Conservation (phyloP, 345 rosid genomes). For the Ceriops decandra region DNA sequence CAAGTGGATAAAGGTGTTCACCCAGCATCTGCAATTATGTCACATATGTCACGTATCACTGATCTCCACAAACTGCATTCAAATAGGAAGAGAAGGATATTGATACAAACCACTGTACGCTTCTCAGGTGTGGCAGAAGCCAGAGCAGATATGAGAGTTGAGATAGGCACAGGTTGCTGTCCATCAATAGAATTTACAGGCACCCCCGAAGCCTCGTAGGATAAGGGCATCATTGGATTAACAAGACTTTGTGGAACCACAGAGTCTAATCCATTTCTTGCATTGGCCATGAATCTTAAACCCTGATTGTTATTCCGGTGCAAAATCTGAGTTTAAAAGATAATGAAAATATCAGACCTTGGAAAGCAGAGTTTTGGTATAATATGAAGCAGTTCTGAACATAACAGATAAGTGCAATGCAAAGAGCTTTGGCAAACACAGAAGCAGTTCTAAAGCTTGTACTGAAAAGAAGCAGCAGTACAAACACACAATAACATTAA, state of each 20-base stretch:
- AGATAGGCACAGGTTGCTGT: constrained; percentile 29
- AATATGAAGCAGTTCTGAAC: not conserved
- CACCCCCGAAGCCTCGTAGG: constrained; percentile 44
- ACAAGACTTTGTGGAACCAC: constrained; percentile 41
- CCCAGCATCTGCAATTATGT: constrained; percentile 53
- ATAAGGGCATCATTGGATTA: constrained; percentile 33
- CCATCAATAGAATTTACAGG: constrained; percentile 25
- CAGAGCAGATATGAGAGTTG: constrained; percentile 54
- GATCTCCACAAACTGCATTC: not conserved
- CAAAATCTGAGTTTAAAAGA: constrained; percentile 26
- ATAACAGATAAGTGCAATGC: too few relatives aligned
- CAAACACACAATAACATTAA: too few relatives aligned
- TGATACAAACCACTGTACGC: constrained; percentile 18
- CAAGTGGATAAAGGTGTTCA: constrained; percentile 67
- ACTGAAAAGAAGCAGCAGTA: too few relatives aligned
- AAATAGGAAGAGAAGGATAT: not conserved
- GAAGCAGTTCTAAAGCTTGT: too few relatives aligned
- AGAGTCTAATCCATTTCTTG: constrained; percentile 38
- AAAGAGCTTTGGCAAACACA: too few relatives aligned
- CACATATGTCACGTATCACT: not conserved
- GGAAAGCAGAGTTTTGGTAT: not conserved
- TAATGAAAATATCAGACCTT: not conserved
- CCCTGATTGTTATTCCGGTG: constrained; percentile 42
- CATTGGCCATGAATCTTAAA: constrained; percentile 42
- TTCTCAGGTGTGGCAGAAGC: constrained; percentile 45